Conservation (phyloP, 192 early-diverging fungal species). For the Glomus cerebriforme region DNA sequence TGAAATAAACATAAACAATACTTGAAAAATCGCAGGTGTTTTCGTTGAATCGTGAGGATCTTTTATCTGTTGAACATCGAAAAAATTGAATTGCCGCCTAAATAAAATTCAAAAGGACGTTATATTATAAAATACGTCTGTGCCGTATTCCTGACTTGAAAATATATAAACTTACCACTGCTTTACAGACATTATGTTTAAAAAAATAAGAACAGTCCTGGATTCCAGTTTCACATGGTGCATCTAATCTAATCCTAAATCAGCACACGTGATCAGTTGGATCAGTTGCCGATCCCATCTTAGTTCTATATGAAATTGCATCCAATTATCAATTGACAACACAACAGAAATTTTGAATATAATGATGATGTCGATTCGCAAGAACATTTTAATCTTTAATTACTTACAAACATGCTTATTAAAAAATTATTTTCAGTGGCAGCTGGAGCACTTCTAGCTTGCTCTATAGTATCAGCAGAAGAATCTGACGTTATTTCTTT, state of each 20-base stretch:
- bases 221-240: too few relatives aligned
- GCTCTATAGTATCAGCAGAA: not conserved
- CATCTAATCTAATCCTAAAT: too few relatives aligned
- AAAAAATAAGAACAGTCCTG: not conserved
- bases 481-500: conserved; percentile 59
- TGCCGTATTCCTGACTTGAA: too few relatives aligned
- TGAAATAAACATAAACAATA: conserved; percentile 30
- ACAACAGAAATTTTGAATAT: not conserved
- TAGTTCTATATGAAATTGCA: not conserved
- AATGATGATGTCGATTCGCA: not conserved
- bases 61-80: conserved; percentile 64
- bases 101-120: not conserved
- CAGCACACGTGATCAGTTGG: too few relatives aligned
- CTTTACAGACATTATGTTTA: not conserved
- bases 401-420: not conserved
- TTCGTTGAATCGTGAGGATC: conserved; percentile 57
- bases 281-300: too few relatives aligned
- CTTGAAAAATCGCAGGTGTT: conserved; percentile 62
- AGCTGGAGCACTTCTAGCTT: not conserved
- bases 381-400: not conserved
- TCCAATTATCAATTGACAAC: conserved; percentile 20
- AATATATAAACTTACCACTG: conserved; percentile 8
- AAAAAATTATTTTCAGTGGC: not conserved
- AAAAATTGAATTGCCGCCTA: conserved; percentile 75
- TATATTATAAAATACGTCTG: not conserved